A percentile compares a stretch with the other conserved stretches of the same genome.
Evolutionary conservation across 1,284 basidiomycete genomes (phyloP).

Genomic region (Hortiboletus rubellus): DNA sequence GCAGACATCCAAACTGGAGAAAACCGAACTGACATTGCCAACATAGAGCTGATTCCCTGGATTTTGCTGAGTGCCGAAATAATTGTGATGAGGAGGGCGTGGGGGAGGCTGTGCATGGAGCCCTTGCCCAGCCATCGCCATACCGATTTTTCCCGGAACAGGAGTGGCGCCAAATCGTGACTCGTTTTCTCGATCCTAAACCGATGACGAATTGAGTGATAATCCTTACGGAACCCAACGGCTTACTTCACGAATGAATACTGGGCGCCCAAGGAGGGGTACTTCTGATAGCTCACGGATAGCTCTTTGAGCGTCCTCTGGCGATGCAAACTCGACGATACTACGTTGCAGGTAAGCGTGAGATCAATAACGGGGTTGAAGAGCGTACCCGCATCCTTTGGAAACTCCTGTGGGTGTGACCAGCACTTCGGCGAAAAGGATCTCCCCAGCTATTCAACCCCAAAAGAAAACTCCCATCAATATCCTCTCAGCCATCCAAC

Average conservation of each 20-base stretch:
- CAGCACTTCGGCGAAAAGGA: slow-evolving; percentile 98
- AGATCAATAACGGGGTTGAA: neutral
- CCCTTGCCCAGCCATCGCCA: slow-evolving; percentile 84
- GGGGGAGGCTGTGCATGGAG: slow-evolving; percentile 71
- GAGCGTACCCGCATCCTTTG: slow-evolving; percentile 96
- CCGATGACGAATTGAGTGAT: slow-evolving; percentile 1
- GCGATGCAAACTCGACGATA: slow-evolving; percentile 87
- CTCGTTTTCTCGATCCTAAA: slow-evolving; percentile 92
- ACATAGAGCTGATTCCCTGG: slow-evolving; percentile 91
- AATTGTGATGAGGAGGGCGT: slow-evolving; percentile 72
- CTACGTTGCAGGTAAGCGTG: slow-evolving; percentile 42
- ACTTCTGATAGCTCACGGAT: slow-evolving; percentile 88
- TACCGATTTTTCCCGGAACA: slow-evolving; percentile 89
- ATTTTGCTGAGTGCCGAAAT: slow-evolving; percentile 59
- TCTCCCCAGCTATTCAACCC: slow-evolving; percentile 90
- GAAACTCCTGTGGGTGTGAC: slow-evolving; percentile 94
- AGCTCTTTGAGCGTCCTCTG: slow-evolving; percentile 83
- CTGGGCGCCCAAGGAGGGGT: slow-evolving; percentile 84
- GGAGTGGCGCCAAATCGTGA: slow-evolving; percentile 93
- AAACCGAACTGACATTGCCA: slow-evolving; percentile 68
- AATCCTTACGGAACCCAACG: neutral
- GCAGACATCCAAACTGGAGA: slow-evolving; percentile 2
- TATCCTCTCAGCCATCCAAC: slow-evolving; percentile 74
- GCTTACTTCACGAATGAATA: slow-evolving; percentile 93
- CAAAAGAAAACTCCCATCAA: slow-evolving; percentile 83